phyloP scores from a whole-genome alignment of 2,329 filamentous ascomycete species.

The Epichloe hybrida region DNA sequence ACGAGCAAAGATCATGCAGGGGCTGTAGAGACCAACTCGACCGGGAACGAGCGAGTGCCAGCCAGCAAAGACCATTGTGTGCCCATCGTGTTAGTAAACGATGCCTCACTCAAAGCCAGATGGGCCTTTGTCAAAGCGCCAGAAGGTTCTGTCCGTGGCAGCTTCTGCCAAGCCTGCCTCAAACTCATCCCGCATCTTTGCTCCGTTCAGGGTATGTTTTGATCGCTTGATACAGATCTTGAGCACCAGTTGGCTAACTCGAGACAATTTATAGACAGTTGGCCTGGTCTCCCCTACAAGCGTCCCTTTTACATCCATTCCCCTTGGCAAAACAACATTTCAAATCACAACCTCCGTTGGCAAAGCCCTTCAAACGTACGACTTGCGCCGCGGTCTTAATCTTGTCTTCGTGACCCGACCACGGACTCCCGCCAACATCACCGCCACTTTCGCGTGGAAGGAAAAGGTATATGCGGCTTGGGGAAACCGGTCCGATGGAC shows the following conservation, averaged over 20 bases:
- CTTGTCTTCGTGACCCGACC: conserved; percentile 88
- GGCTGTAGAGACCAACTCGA: not conserved
- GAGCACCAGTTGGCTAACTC: conserved; percentile 3
- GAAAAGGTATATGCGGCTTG: conserved; percentile 81
- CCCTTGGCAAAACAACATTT: conserved; percentile 86
- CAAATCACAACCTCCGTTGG: conserved; percentile 95
- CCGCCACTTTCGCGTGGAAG: conserved; percentile 77
- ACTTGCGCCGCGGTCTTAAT: conserved; percentile 77
- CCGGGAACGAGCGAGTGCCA: not conserved
- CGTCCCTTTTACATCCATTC: conserved; percentile 80
- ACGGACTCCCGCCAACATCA: conserved; percentile 75
- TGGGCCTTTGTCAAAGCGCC: conserved; percentile 59
- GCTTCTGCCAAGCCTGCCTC: conserved; percentile 24
- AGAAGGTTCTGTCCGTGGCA: conserved; percentile 42
- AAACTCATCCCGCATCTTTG: conserved; percentile 68
- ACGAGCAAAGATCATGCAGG: too few relatives aligned
- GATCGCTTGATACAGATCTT: not conserved
- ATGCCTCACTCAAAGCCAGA: conserved; percentile 48
- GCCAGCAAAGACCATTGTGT: not conserved
- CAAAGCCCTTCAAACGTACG: conserved; percentile 85
- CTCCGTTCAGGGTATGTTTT: conserved; percentile 71
- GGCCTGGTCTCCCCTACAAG: conserved; percentile 83
- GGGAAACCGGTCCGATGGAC: conserved; percentile 45
- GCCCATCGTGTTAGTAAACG: conserved; percentile 7
- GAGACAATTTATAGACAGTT: conserved; percentile 52